Conservation (phyloP, 176 grass and related monocot genomes). For the Cocos nucifera region DNA sequence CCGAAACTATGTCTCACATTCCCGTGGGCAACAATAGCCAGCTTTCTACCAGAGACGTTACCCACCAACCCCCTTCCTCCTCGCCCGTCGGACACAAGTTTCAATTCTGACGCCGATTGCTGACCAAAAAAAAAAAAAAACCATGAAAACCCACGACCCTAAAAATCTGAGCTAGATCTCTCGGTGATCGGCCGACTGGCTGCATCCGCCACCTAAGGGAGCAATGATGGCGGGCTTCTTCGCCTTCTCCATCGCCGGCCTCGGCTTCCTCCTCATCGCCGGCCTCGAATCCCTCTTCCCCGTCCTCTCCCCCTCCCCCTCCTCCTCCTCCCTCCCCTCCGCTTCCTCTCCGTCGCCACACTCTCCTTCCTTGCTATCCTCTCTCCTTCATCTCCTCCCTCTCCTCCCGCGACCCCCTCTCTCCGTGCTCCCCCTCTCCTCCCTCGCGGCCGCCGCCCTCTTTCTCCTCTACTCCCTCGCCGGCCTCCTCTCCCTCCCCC, state of each 20-base stretch:
- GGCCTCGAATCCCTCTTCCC: conserved; percentile 44
- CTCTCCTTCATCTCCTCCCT: conserved; percentile 14
- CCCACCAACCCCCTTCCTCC: too few relatives aligned
- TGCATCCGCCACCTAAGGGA: too few relatives aligned
- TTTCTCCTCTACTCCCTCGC: conserved; percentile 81
- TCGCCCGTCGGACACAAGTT: neutral
- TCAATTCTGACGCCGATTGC: neutral
- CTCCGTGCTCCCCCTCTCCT: conserved; percentile 50
- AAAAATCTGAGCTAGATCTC: neutral
- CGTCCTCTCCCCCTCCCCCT: conserved; percentile 8
- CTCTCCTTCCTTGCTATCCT: conserved; percentile 35
- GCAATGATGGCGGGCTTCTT: conserved; percentile 58
- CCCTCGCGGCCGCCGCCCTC: conserved; percentile 50
- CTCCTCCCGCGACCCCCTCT: conserved; percentile 25
- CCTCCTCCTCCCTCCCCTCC: conserved; percentile 31
- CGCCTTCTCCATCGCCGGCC: conserved; percentile 53
- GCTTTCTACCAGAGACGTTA: too few relatives aligned
- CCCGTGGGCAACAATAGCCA: too few relatives aligned
- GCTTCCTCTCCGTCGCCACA: conserved; percentile 23
- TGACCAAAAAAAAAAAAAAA: too few relatives aligned
- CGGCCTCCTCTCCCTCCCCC: conserved; percentile 25
- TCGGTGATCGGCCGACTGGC: too few relatives aligned
- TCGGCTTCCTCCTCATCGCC: conserved; percentile 53
- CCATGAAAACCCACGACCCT: too few relatives aligned
- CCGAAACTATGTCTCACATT: too few relatives aligned